These are phyloP conservation scores for Pichia cabralensis DNA, from an alignment of 805 yeast genomes.

Conservation along the genomic window DNA sequence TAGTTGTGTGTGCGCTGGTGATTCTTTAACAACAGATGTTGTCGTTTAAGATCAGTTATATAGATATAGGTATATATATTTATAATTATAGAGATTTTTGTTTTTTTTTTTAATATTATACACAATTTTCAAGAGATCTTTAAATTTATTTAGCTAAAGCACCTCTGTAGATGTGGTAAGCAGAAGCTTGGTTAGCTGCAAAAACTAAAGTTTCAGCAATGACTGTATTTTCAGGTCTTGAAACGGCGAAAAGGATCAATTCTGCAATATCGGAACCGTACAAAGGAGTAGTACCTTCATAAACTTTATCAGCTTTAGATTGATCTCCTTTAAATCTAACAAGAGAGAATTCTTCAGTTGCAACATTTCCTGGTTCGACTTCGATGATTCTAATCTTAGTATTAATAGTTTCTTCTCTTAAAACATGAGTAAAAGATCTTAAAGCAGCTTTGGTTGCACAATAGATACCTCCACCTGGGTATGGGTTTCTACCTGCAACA, in stretches of 20 bases:
- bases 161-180: conserved; percentile 46
- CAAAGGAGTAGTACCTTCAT: conserved; percentile 60
- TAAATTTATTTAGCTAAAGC: conserved; percentile 6
- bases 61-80: too few species aligned
- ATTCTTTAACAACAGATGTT: too few species aligned
- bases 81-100: too few species aligned
- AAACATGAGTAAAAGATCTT: conserved; percentile 57
- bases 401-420: conserved; percentile 45
- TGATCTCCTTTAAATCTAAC: conserved; percentile 57
- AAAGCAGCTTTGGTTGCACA: conserved; percentile 71
- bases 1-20: too few species aligned
- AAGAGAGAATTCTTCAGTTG: conserved; percentile 58
- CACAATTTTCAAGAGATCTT: background rate
- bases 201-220: conserved; percentile 76
- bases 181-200: conserved; percentile 78
- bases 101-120: too few species aligned
- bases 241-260: conserved; percentile 51
- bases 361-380: conserved; percentile 72
- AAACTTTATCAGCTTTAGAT: conserved; percentile 51
- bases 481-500: conserved; percentile 70
- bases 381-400: conserved; percentile 59
- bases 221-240: conserved; percentile 64
- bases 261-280: conserved; percentile 70
- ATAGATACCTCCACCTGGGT: conserved; percentile 71
- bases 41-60: too few species aligned